phyloP scores from a whole-genome alignment of 768 basidiomycete genomes.

The Mrakia blollopis region DNA sequence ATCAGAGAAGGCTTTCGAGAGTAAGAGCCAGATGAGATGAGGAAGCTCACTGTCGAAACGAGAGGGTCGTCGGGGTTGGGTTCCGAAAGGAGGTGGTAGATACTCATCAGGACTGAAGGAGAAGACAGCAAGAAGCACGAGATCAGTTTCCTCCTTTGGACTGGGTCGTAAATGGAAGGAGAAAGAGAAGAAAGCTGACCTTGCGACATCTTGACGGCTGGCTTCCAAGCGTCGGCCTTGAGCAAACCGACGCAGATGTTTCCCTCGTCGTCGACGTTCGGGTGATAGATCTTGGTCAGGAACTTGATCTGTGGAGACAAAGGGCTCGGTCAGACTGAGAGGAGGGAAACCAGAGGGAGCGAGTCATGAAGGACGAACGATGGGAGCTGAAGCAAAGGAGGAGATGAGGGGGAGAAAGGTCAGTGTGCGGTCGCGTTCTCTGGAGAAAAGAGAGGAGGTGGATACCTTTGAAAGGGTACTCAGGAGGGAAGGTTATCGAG shows the following conservation, averaged over 20 bases:
- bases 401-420: conserved; percentile 36
- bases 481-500: conserved; percentile 40
- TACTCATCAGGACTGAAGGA: conserved; percentile 39
- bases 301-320: conserved; percentile 41
- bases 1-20: not conserved
- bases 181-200: conserved; percentile 34
- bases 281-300: conserved; percentile 45
- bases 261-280: conserved; percentile 46
- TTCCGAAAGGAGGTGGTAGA: conserved; percentile 42
- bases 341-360: not conserved
- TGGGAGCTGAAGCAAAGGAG: conserved; percentile 14
- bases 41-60: conserved; percentile 41
- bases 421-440: no score
- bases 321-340: not conserved
- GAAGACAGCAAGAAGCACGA: not conserved
- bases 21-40: not conserved
- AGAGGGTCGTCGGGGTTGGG: conserved; percentile 47
- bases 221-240: conserved; percentile 47
- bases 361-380: conserved; percentile 9
- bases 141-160: not conserved
- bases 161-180: no score
- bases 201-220: conserved; percentile 43
- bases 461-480: conserved; percentile 44
- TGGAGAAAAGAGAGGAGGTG: not conserved
- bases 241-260: conserved; percentile 45